These are phyloP conservation scores for Erysimum cheiranthoides DNA, from an alignment of 345 rosid species.

Conservation along the genomic window DNA sequence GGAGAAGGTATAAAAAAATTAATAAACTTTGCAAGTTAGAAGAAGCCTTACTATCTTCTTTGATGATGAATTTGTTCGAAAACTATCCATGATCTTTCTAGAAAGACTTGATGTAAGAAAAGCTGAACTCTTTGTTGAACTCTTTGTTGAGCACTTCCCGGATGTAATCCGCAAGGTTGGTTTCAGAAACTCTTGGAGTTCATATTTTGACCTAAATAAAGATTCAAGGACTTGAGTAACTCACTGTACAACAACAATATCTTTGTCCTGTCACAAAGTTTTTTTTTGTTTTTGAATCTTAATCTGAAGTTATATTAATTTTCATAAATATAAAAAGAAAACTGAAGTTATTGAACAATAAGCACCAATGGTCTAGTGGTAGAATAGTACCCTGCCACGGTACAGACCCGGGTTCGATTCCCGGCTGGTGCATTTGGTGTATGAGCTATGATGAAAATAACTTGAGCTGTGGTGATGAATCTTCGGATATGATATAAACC, in stretches of 20 bases:
- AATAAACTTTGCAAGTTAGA: constrained; percentile 1
- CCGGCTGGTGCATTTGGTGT: constrained; percentile 53
- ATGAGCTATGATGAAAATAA: constrained; percentile 24
- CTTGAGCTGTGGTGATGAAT: constrained; percentile 46
- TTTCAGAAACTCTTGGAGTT: constrained; percentile 90
- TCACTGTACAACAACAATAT: not conserved
- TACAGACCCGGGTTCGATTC: constrained; percentile 64
- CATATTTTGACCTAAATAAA: constrained; percentile 84
- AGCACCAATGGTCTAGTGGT: constrained; percentile 81
- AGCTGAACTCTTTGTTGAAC: constrained; percentile 48
- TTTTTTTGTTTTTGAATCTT: constrained; percentile 11
- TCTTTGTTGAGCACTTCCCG: constrained; percentile 42
- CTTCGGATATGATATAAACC: constrained; percentile 45
- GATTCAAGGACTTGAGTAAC: constrained; percentile 28
- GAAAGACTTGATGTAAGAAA: constrained; percentile 69
- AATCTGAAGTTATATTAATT: too few species aligned
- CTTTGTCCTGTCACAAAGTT: not conserved
- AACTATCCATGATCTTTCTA: constrained; percentile 66
- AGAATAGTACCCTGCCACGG: constrained; percentile 55
- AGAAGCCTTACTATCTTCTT: constrained; percentile 47
- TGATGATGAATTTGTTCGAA: constrained; percentile 61
- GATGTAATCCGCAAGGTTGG: constrained; percentile 85
- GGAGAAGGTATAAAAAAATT: not conserved
- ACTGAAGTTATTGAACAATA: not conserved
- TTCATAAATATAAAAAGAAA: too few species aligned